These are phyloP conservation scores for Babesia divergens DNA, from an alignment of 169 alveolate species.

Conservation along the genomic window DNA sequence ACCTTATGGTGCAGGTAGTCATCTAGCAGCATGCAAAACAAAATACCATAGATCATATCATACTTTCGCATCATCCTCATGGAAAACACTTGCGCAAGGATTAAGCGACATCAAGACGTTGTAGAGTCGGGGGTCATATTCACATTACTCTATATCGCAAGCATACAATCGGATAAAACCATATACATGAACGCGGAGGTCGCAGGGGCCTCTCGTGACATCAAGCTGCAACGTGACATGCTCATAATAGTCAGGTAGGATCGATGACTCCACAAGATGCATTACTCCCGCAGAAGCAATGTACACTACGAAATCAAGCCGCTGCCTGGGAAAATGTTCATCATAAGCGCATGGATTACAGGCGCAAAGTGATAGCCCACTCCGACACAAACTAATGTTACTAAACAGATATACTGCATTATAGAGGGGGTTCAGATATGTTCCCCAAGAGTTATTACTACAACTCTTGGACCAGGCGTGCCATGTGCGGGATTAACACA, in stretches of 20 bases:
- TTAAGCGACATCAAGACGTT: constrained; percentile 27
- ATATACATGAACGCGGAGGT: constrained; percentile 1
- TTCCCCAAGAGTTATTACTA: too few species aligned
- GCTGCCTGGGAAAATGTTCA: constrained; percentile 15
- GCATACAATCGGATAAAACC: not conserved
- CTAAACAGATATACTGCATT: too few species aligned
- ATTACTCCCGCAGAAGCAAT: constrained; percentile 9
- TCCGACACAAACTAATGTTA: too few species aligned
- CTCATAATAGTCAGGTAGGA: constrained; percentile 33
- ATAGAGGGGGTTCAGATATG: too few species aligned
- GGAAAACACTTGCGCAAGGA: constrained; percentile 14
- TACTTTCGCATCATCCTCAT: constrained; percentile 34
- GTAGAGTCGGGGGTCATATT: constrained; percentile 31
- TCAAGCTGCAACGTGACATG: constrained; percentile 20
- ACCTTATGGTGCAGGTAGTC: constrained; percentile 48
- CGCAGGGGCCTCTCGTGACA: not conserved
- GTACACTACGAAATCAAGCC: constrained; percentile 36
- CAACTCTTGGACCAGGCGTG: too few species aligned
- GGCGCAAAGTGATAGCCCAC: constrained; percentile 32
- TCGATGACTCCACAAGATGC: not conserved
- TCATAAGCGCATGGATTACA: constrained; percentile 45
- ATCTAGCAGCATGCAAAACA: not conserved
- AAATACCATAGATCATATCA: constrained; percentile 27
- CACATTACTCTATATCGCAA: constrained; percentile 31
- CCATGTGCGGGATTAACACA: too few species aligned